These are phyloP conservation scores for Bombardia bombarda DNA, from an alignment of 495 filamentous ascomycete genomes.

Conservation along the genomic window DNA sequence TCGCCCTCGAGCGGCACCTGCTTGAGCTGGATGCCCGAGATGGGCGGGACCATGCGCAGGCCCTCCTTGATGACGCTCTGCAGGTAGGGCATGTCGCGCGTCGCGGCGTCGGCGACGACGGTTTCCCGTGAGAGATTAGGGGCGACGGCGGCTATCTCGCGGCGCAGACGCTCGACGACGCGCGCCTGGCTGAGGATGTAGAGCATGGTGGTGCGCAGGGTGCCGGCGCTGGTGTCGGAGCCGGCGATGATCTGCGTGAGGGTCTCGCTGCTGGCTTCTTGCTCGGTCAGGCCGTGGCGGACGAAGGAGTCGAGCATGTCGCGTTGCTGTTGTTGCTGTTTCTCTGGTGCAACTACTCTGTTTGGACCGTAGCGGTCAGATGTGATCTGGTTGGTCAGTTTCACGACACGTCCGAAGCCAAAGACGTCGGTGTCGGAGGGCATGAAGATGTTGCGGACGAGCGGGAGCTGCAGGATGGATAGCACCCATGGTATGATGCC, in stretches of 20 bases:
- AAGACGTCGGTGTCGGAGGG: slow-evolving; percentile 47
- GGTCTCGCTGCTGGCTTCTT: slow-evolving; percentile 29
- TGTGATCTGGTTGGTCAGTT: slow-evolving; percentile 8
- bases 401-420: slow-evolving; percentile 44
- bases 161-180: slow-evolving; percentile 36
- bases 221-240: slow-evolving; percentile 54
- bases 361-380: slow-evolving; percentile 2
- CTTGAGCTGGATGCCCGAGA: background rate
- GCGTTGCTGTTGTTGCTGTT: slow-evolving; percentile 20
- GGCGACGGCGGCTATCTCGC: slow-evolving; percentile 42
- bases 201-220: slow-evolving; percentile 49
- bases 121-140: slow-evolving; percentile 12
- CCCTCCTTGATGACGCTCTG: slow-evolving; percentile 37
- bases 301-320: slow-evolving; percentile 42
- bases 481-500: slow-evolving; percentile 49
- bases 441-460: slow-evolving; percentile 47
- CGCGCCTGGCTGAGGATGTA: slow-evolving; percentile 38
- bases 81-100: slow-evolving; percentile 34
- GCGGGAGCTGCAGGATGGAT: slow-evolving; percentile 42
- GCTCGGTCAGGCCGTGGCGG: slow-evolving; percentile 31
- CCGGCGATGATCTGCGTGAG: slow-evolving; percentile 37
- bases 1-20: slow-evolving; percentile 2
- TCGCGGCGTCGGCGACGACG: slow-evolving; percentile 30
- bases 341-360: no score
- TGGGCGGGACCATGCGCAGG: slow-evolving; percentile 32